Conservation (phyloP, 1,284 basidiomycete genomes). For the Peniophora sp. region DNA sequence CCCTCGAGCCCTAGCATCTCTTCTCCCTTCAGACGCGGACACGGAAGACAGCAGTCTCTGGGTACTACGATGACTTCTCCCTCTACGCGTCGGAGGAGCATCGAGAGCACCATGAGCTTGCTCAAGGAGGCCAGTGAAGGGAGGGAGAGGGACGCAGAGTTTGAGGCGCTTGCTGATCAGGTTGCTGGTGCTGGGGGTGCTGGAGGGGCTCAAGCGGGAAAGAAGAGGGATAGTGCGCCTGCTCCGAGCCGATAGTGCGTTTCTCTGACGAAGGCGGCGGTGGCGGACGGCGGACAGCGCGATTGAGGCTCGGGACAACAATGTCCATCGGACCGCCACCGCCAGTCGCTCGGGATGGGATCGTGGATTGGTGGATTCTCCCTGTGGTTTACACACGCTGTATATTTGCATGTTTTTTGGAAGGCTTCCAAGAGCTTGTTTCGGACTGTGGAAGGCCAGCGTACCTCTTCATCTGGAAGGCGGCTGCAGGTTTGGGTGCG, state of each 20-base stretch:
- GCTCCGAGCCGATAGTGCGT: constrained; percentile 7
- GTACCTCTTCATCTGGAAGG: too few species aligned
- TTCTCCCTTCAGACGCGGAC: constrained; percentile 70
- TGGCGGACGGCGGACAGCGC: constrained; percentile 6
- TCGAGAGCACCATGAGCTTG: constrained; percentile 95
- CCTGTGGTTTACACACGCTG: too few species aligned
- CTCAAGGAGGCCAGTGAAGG: constrained; percentile 87
- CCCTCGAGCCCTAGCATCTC: constrained; percentile 23
- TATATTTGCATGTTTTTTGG: too few species aligned
- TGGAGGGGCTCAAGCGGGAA: too few species aligned
- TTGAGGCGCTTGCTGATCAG: constrained; percentile 25
- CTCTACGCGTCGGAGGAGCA: constrained; percentile 82
- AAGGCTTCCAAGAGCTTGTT: too few species aligned
- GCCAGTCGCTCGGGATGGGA: too few species aligned
- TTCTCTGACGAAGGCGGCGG: constrained; percentile 2
- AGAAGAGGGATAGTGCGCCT: constrained; percentile 16
- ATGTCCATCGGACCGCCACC: too few species aligned
- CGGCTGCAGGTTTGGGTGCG: too few species aligned
- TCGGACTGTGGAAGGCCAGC: too few species aligned
- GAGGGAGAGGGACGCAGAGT: constrained; percentile 31
- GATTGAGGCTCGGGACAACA: too few species aligned
- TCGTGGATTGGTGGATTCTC: too few species aligned
- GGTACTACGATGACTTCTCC: constrained; percentile 97
- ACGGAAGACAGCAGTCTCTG: constrained; percentile 81
- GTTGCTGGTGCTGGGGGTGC: constrained; percentile 14